A percentile compares a stretch with the other conserved stretches of the same genome.
These are phyloP conservation scores for Ceratonia siliqua DNA, from an alignment of 306 rosid species.

Conservation along the genomic window DNA sequence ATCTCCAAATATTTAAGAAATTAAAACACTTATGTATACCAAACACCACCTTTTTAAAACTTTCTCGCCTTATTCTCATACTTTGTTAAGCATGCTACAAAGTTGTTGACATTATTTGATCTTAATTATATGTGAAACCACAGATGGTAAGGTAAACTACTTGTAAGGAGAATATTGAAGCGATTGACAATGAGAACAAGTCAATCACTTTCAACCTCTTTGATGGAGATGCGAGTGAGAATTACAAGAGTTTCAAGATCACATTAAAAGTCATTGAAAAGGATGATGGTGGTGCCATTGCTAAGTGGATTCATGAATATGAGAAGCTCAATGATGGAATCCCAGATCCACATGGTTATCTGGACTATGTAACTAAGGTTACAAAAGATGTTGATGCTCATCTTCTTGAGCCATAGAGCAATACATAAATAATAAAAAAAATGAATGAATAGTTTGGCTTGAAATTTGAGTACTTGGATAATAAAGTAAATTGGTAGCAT, in stretches of 20 bases:
- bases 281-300: not conserved
- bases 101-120: no score
- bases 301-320: not conserved
- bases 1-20: no score
- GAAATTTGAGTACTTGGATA: no score
- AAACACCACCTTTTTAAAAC: no score
- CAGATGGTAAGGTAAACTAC: not conserved
- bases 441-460: not conserved
- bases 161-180: not conserved
- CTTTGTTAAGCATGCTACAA: no score
- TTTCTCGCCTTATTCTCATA: no score
- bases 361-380: not conserved
- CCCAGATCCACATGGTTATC: not conserved
- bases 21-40: no score
- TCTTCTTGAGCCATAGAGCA: not conserved
- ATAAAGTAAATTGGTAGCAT: no score
- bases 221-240: not conserved
- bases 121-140: not conserved
- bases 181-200: not conserved
- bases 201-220: not conserved
- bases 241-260: not conserved
- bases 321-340: slow-evolving; percentile 16
- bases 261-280: not conserved
- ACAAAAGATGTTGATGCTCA: slow-evolving; percentile 1
- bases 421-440: not conserved